Base-by-base conservation (phyloP, 257 asterid genomes). In the Scutellaria galericulata region DNA sequence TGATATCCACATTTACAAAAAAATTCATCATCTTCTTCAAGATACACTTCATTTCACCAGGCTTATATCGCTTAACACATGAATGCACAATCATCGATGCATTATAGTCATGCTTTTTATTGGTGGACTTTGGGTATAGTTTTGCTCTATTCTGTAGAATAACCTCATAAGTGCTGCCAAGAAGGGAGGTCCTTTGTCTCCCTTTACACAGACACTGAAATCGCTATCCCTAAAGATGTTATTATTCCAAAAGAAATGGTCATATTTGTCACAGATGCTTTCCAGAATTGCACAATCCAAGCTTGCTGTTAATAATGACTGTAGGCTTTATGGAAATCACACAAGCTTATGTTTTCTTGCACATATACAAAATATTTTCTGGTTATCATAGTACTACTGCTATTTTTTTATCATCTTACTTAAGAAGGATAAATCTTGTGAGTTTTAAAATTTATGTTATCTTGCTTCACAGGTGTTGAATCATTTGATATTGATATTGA, bases 401-500 rank as follows among this genome's bases (percentile, higher is more conserved):
- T 24, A 31, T 31, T 31, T 31, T 27, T 31, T 31, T 11, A 10
- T 39, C 47, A 22, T 24, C 52, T 52, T 10, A 4, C 6, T 35
- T 4, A 6, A 15, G 10, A 58, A 48, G 58, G 60, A 60, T 57
- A 41, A 10, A 15, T 20, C 11, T 15, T 50, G 42, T 35, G 4
- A 18, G 60, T 13, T 63, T 13, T 57, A 37, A 63, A 31, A 31
- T 58, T 15, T 37, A 6, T 39, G 37, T 35, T 9, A 7, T 42
- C 13, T 69, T 70, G 39, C 73, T 24, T 56, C 20, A 24, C 82
- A 93, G 97, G 98, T 31, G 96, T 93, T 42, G 97, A 91, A 55
- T 84, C 96, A 20, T 93, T 74, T 58, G 96, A 93, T 76, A 85
- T 93, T 64, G 84, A 93, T 83, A 9, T 89, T 13, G 80, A 93